Base-by-base conservation (phyloP, 768 basidiomycete species). In the Tephrocybe sp. region DNA sequence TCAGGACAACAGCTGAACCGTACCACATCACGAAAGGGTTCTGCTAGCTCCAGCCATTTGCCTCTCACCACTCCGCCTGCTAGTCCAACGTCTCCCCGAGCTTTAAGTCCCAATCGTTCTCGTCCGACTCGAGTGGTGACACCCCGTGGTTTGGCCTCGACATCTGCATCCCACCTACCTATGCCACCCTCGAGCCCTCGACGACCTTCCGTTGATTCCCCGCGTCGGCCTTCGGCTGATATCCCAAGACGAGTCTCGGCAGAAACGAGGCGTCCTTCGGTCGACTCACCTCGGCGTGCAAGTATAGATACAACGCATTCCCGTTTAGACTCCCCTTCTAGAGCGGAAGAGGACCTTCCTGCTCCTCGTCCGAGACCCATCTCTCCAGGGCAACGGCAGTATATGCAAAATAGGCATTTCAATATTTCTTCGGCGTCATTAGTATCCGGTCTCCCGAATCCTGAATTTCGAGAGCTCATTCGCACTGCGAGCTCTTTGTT, bases 401-500 rank as follows among this genome's bases (percentile, higher is more conserved):
- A 80, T 63, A 65, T 72, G 19, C 79, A 82, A 49, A 81, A 76
- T 60, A 75, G 77, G 12, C 77, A 79, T 59, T 71, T 75, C 59
- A 87, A 81, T 61, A 69, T 79, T 19, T 86, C 84, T n/a, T 71
- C 79, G 4, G 70, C 78, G 0, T 85, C 85, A 0, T 68, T 87
- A 0, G 67, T 86, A 11, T 66, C 67, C 35, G 61, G 72, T 2
- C 62, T 75, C 5, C 67, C 76, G 11, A 82, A 78, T 62, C 75
- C 80, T 0, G 81, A 85, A 53, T 75, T 83, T 49, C 78, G 88
- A 38, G 87, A 86, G 50, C 67, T 80, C n/a, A 76, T 92, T 47
- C 80, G 89, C 34, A 70, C 72, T 0, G 87, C 89, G 5, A 77
- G 77, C 3, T 75, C 80, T 0, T 62, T 86, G 62, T 67, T 91